Base-by-base conservation (phyloP, 345 rosid genomes). In the Eucalyptus virginea region DNA sequence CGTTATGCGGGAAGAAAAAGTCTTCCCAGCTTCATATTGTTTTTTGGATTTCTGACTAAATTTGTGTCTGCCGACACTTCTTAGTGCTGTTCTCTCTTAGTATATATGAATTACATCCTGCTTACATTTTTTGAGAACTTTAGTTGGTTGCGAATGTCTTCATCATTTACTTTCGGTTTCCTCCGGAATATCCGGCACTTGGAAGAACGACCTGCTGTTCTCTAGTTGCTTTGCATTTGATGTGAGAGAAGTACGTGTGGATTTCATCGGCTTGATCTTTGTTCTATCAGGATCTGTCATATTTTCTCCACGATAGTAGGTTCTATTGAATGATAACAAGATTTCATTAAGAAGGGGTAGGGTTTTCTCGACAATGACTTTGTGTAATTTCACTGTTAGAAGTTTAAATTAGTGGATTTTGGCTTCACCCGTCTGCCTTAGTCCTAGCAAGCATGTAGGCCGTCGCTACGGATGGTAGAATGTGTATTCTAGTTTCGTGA, bases 1-100 rank as follows among this genome's bases (percentile, higher is more conserved):
- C 86, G 47, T 89, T 72, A 50, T 34, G 58, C 89, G 90, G 90
- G 91, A 88, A 89, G 83, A 90, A 91, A 91, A 93, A 89, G 89
- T 91, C 93, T 90, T 87, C 89, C 90, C 37, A 49, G 50, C 89
- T 86, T 86, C 58, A 52, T 86, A 50, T 86, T 26, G 52, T 14
- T 50, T n/a, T 86, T 86, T 50, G 44, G 37, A 30, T 28, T 86
- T 50, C 87, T 86, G 32, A 26, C 34, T 21, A 77, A 77, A 72
- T 72, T 37, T 6, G 15, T 37, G 26, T 81, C 26, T 52, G 47
- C 86, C 60, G 37, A 34, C 42, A 11, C 56, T 12, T 47, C 44
- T 12, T 24, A n/a, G 34, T 40, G 50, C 32, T 28, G 56, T 52
- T 62, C 88, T 56, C 80, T 65, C 34, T 17, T 44, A 32, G 40